Evolutionary conservation across 192 early-diverging fungal species (phyloP), one percentile per base, ranked within the genome.

Genomic region (Obelidium mucronatum): DNA sequence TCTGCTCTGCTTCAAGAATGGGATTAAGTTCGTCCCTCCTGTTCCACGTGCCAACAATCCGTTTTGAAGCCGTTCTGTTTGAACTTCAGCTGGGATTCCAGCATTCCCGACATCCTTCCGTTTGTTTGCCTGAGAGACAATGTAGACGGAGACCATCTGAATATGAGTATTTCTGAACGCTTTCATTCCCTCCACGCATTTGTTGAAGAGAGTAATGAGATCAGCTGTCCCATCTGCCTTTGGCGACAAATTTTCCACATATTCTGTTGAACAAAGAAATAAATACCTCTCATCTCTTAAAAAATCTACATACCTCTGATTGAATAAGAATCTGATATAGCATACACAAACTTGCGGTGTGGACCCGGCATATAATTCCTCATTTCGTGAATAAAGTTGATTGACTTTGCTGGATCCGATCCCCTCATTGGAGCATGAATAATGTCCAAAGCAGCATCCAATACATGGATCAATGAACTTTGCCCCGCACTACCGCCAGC

Each of bases 401-500:
- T 92, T 62, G 71, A 84, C 63, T 80, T 88, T 26, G 51, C 44
- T 19, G 74, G 79, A 37, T 60, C 53, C 5, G 67, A 22, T 33
- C 69, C 69, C 8, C 66, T 15, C 56, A 44, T 56, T 30, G 81
- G 61, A 30, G 52, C 24, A 77, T 97, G 97, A 76, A 94, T 88
- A 37, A 99, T 88, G 24, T 94, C 94, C 44, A 99, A 87, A 0
- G 91, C 92, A 67, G 94, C 90, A 78, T 99, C 97, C 33, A 98
- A 80, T 24, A 91, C 89, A 75, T 97, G 96, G 42, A 99, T 94
- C 59, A 97, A 76, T n/a, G 95, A 90, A 30, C 92, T 94, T 81
- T 99, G 97, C 0, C 94, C 97, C 2, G 97, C 96, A 81, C 94
- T 95, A 0, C 93, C 97, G 39, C 97, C 97, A 1, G 96, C 93